Evolutionary conservation across 2,329 filamentous ascomycete species (phyloP), one percentile per base, ranked within the genome.

Genomic region (Chaetomium sp.): DNA sequence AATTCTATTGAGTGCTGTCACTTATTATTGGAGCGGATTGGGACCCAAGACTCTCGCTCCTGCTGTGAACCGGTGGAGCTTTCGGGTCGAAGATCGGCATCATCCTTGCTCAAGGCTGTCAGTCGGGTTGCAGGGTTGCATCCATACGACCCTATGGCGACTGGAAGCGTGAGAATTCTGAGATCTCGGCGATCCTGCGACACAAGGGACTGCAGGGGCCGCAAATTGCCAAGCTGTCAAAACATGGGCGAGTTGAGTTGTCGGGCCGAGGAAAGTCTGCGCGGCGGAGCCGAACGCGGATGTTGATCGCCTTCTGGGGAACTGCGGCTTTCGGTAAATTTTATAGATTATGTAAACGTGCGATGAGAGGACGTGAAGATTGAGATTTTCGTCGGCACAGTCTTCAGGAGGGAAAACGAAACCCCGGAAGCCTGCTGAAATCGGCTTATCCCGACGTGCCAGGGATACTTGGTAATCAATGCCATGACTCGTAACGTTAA

Each of bases 131-230:
- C 16, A 42, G 38, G 38, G 38, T 42, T 42, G 16, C 16, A 42
- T n/a, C 38, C 38, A 5, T 42, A 42, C 38, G 38, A 42, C 38
- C 6, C 38, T 42, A 16, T 19, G 38, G 54, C 54, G 23, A 2
- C 16, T 56, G 53, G 53, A 38, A 31, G 53, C 12, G 5, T 19
- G 13, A 19, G 51, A 8, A 5, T 12, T 7, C 8, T 8, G 27
- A 31, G 51, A 54, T 54, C 51, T n/a, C 27, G 31, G n/a, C 27
- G 27, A n/a, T 29, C 13, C 27, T 54, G 51, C 51, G 31, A 54
- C 51, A 19, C 5, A 54, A 54, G 45, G 45, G 51, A 54, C n/a
- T 29, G 27, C 51, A 21, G 9, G 27, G 27, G 29, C 51, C 16
- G 27, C 19, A 3, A 13, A 25, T 25, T 51, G 49, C 13, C 25